Conservation (phyloP, 2,329 filamentous ascomycete species). For the Tothia fuscella region DNA sequence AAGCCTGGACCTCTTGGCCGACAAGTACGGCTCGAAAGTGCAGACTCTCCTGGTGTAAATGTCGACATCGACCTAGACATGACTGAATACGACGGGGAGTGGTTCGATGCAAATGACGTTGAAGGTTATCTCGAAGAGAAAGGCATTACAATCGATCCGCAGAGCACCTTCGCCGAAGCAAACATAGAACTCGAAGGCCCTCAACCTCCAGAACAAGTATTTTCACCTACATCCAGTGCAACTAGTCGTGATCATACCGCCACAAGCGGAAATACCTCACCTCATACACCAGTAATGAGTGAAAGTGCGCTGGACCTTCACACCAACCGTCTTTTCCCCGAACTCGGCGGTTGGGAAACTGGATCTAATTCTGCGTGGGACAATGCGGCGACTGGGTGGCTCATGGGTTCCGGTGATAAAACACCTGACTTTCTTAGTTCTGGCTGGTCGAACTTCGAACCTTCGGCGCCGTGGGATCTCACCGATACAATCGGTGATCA, state of each 20-base stretch:
- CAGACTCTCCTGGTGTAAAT: constrained; percentile 7
- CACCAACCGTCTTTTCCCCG: background rate
- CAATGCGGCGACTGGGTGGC: constrained; percentile 3
- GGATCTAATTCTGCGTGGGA: background rate
- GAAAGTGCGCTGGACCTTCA: background rate
- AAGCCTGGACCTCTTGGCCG: constrained; percentile 18
- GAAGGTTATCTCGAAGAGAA: constrained; percentile 58
- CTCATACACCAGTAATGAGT: background rate
- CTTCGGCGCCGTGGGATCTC: constrained; percentile 13
- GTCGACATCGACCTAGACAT: constrained; percentile 36
- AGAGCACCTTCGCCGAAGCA: constrained; percentile 47
- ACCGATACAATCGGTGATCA: constrained; percentile 15
- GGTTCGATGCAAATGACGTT: constrained; percentile 66
- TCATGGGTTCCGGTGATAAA: constrained; percentile 8
- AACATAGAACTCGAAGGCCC: constrained; percentile 34
- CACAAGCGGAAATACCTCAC: background rate
- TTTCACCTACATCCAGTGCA: constrained; percentile 3
- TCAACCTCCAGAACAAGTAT: constrained; percentile 2
- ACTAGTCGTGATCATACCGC: background rate
- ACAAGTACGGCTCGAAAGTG: constrained; percentile 17
- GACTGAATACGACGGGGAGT: constrained; percentile 58
- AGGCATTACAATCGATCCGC: constrained; percentile 50
- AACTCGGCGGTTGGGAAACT: constrained; percentile 6
- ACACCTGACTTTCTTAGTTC: constrained; percentile 2
- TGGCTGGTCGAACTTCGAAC: constrained; percentile 1